phyloP scores from a whole-genome alignment of 2,329 filamentous ascomycete species.

The Pseudohalonectria lignicola region DNA sequence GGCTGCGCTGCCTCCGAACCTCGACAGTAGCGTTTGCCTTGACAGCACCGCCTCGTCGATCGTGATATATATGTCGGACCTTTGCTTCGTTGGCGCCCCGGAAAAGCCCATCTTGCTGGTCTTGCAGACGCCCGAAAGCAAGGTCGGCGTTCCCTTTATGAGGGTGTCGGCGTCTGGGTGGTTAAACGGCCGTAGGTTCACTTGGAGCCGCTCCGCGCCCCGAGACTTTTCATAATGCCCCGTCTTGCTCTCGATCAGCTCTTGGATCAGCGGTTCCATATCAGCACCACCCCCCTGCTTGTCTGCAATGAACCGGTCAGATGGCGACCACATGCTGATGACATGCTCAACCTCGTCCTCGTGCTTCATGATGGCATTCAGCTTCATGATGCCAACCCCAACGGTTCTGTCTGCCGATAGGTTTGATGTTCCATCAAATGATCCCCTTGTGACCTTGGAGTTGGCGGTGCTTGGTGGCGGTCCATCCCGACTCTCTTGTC shows the following conservation, averaged over 20 bases:
- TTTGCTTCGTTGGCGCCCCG: slow-evolving; percentile 73
- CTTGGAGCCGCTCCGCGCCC: slow-evolving; percentile 64
- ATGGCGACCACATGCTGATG: slow-evolving; percentile 66
- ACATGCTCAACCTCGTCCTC: slow-evolving; percentile 64
- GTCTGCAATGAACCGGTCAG: slow-evolving; percentile 40
- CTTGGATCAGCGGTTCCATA: slow-evolving; percentile 63
- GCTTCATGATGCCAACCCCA: slow-evolving; percentile 65
- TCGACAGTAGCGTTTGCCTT: slow-evolving; percentile 59
- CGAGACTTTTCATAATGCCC: slow-evolving; percentile 64
- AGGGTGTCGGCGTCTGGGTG: slow-evolving; percentile 68
- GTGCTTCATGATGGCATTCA: slow-evolving; percentile 65
- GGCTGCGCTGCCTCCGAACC: slow-evolving; percentile 63
- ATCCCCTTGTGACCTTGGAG: slow-evolving; percentile 30
- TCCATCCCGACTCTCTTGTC: slow-evolving; percentile 33
- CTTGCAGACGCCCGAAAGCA: slow-evolving; percentile 69
- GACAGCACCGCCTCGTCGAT: slow-evolving; percentile 69
- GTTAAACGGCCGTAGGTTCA: slow-evolving; percentile 70
- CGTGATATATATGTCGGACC: slow-evolving; percentile 93
- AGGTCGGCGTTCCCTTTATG: slow-evolving; percentile 77
- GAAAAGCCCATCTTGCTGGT: slow-evolving; percentile 91
- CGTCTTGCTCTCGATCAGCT: slow-evolving; percentile 62
- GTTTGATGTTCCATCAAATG: slow-evolving; percentile 18
- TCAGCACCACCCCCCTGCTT: slow-evolving; percentile 49
- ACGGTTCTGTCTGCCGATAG: slow-evolving; percentile 55
- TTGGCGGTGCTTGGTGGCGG: slow-evolving; percentile 43